Conservation (phyloP, 768 basidiomycete genomes). For the Trametes maxima region DNA sequence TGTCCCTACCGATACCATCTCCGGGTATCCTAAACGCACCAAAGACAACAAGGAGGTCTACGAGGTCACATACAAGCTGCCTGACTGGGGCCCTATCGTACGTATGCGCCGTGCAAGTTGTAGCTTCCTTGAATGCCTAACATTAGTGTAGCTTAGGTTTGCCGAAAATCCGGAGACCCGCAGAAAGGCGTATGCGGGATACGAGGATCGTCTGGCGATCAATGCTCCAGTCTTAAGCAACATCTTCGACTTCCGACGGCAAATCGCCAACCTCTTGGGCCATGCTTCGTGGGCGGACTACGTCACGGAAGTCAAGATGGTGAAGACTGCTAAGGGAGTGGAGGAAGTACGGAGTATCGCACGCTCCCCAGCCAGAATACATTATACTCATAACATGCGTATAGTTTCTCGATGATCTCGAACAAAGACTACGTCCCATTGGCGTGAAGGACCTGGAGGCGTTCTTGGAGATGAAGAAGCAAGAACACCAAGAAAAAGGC, state of each 20-base stretch:
- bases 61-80: conserved; percentile 79
- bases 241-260: conserved; percentile 67
- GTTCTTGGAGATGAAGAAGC: conserved; percentile 73
- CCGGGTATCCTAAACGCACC: conserved; percentile 71
- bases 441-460: conserved; percentile 66
- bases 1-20: conserved; percentile 75
- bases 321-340: conserved; percentile 67
- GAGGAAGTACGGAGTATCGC: conserved; percentile 42
- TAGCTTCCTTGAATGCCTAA: background rate
- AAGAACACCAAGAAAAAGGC: conserved; percentile 63
- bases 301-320: conserved; percentile 83
- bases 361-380: background rate
- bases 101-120: conserved; percentile 25
- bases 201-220: conserved; percentile 64
- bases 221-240: conserved; percentile 73
- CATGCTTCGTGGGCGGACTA: conserved; percentile 87
- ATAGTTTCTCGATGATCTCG: conserved; percentile 79
- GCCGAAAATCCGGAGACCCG: conserved; percentile 73
- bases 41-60: conserved; percentile 61
- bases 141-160: conserved; percentile 63
- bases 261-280: conserved; percentile 65
- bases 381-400: background rate
- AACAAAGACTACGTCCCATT: conserved; percentile 71
- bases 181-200: conserved; percentile 60
- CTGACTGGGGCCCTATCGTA: conserved; percentile 78